Evolutionary conservation across 345 rosid genomes (phyloP), one percentile per base, ranked within the genome.

Genomic region (Salix koriyanagi): DNA sequence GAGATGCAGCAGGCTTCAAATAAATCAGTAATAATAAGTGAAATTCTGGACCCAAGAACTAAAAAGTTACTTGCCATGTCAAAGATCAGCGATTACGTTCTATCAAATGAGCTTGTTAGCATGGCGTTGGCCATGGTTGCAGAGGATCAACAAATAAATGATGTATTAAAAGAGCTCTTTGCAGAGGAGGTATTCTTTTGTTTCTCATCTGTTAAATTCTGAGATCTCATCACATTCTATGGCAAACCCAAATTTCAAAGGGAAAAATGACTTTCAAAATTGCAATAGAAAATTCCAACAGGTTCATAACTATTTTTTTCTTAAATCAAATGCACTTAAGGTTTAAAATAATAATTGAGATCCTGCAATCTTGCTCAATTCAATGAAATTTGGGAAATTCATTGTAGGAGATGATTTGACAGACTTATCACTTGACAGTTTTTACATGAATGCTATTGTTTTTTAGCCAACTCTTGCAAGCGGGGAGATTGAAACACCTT

Each of bases 91-190:
- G 96, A 91, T 79, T 91, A 88, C 67, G 91, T 91, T 68, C 73
- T 89, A 72, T 91, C 96, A 72, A 91, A 91, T 32, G 96, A 89
- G 79, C 92, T 91, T 46, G 91, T 91, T 71, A 91, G 96, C 85
- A 91, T 91, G 96, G 96, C 93, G 25, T 69, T 91, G 67, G 96
- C 96, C 70, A 89, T 91, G 93, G 95, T 91, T 80, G 90, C 96
- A 8, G 96, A 91, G 85, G 93, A 91, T 81, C 89, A 85, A 56
- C 93, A 91, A 81, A 89, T 91, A 78, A 89, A 91, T 72, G 78
- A 85, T 69, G 91, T 89, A 34, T 77, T 89, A 75, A 92, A 91
- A 79, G 95, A 91, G 86, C 90, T 91, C 34, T 89, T 89, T 11
- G 90, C 91, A 2, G 96, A 91, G 78, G 96, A 91, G 96, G 96